Evolutionary conservation across 371 early-diverging fungal genomes (phyloP).

Genomic region (Mucor circinelloides): DNA sequence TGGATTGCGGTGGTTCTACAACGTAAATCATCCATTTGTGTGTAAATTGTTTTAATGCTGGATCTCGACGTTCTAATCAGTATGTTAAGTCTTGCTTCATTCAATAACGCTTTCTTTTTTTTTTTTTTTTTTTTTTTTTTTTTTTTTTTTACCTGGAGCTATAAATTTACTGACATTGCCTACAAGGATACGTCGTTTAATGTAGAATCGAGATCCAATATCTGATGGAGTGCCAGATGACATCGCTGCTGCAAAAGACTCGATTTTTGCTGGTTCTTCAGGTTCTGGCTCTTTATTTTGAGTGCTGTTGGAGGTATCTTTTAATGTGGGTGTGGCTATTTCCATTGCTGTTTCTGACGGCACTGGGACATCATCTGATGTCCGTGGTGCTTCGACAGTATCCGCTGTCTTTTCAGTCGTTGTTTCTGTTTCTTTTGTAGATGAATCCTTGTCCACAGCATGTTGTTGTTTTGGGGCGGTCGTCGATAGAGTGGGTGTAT

Average conservation of each 20-base stretch:
- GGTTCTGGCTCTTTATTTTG: not conserved
- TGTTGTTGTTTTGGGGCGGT: not conserved
- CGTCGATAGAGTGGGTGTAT: not conserved
- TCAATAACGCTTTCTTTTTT: too few relatives aligned
- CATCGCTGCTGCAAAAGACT: conserved; percentile 37
- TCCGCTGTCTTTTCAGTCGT: not conserved
- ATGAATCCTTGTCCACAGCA: not conserved
- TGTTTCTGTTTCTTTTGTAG: not conserved
- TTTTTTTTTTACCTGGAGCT: conserved; percentile 59
- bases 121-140: too few relatives aligned
- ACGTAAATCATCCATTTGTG: conserved; percentile 95
- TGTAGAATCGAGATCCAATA: conserved; percentile 85
- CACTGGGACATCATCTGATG: not conserved
- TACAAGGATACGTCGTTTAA: conserved; percentile 75
- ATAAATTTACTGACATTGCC: conserved; percentile 88
- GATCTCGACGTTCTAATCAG: conserved; percentile 59
- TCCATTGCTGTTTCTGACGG: not conserved
- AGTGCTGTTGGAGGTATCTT: not conserved
- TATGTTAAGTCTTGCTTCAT: too few relatives aligned
- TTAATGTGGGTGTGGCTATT: not conserved
- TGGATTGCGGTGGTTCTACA: conserved; percentile 57
- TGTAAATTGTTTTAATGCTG: conserved; percentile 61
- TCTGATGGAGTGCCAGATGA: conserved; percentile 29
- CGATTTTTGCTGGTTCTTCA: conserved; percentile 8
- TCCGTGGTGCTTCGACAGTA: not conserved